These are phyloP conservation scores for Puccinia horiana DNA, from an alignment of 1,284 basidiomycete species.

Conservation along the genomic window DNA sequence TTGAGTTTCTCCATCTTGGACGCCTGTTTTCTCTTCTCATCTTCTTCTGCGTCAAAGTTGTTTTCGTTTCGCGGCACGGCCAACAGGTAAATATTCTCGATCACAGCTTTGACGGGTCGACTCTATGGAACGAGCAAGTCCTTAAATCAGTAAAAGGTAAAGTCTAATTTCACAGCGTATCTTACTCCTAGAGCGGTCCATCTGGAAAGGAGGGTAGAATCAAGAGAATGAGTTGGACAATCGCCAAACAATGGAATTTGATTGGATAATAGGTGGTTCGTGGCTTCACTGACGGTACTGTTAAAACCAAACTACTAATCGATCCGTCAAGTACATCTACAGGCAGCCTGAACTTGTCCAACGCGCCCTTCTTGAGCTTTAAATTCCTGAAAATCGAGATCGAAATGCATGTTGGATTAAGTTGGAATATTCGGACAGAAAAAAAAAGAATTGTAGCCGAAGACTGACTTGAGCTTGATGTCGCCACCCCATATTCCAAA, in stretches of 20 bases:
- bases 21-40: slow-evolving; percentile 48
- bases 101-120: slow-evolving; percentile 48
- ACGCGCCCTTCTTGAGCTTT: slow-evolving; percentile 79
- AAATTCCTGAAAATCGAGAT: slow-evolving; percentile 31
- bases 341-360: slow-evolving; percentile 94
- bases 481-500: slow-evolving; percentile 89
- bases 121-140: neutral
- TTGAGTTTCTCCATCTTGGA: slow-evolving; percentile 49
- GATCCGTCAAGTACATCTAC: slow-evolving; percentile 86
- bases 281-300: slow-evolving; percentile 39
- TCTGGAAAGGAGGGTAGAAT: neutral
- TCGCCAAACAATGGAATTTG: neutral
- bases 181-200: slow-evolving; percentile 44
- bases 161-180: neutral
- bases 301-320: slow-evolving; percentile 44
- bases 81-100: slow-evolving; percentile 49
- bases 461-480: slow-evolving; percentile 58
- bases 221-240: neutral
- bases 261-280: neutral
- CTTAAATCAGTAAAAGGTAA: neutral
- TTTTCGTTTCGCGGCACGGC: slow-evolving; percentile 44
- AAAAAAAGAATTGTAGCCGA: neutral
- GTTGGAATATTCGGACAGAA: neutral
- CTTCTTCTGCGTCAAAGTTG: slow-evolving; percentile 48
- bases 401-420: neutral